Percentiles rank a stretch among this genome's conserved stretches.
These are phyloP conservation scores for Nitzschia sp. DNA, from an alignment of 108 stramenopile species.

Conservation along the genomic window DNA sequence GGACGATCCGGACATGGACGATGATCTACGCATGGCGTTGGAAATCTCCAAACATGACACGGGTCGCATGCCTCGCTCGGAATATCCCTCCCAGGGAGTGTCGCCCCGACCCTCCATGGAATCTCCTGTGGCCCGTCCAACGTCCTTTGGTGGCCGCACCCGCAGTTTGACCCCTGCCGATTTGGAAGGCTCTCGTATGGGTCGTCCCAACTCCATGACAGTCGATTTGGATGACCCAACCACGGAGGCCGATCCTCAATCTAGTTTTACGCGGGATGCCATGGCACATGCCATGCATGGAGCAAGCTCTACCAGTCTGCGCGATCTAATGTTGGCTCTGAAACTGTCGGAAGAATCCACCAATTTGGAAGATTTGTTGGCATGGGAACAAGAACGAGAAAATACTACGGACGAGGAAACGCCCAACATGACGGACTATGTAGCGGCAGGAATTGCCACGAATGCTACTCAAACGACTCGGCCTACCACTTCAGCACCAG, in stretches of 20 bases:
- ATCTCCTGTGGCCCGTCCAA: background rate
- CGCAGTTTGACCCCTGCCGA: background rate
- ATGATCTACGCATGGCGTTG: constrained; percentile 18
- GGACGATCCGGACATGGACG: constrained; percentile 12
- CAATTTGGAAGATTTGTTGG: constrained; percentile 18
- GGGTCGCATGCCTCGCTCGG: background rate
- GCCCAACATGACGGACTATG: constrained; percentile 19
- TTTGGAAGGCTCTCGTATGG: background rate
- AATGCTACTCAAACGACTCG: background rate
- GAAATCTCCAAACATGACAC: constrained; percentile 25
- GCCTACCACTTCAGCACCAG: no score
- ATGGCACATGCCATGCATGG: constrained; percentile 1
- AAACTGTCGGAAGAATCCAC: constrained; percentile 21
- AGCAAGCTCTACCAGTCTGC: constrained; percentile 10
- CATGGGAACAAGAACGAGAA: constrained; percentile 6
- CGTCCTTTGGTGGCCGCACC: background rate
- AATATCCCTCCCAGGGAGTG: background rate
- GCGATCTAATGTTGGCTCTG: constrained; percentile 24
- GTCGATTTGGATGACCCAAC: background rate
- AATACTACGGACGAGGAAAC: background rate
- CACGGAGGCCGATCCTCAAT: background rate
- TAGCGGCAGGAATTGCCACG: constrained; percentile 23
- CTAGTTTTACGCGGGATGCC: constrained; percentile 12
- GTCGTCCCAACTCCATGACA: no score
- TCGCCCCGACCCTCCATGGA: background rate